A percentile compares a stretch with the other conserved stretches of the same genome.
Conservation (phyloP, 257 asterid species). For the Coffea eugenioides region DNA sequence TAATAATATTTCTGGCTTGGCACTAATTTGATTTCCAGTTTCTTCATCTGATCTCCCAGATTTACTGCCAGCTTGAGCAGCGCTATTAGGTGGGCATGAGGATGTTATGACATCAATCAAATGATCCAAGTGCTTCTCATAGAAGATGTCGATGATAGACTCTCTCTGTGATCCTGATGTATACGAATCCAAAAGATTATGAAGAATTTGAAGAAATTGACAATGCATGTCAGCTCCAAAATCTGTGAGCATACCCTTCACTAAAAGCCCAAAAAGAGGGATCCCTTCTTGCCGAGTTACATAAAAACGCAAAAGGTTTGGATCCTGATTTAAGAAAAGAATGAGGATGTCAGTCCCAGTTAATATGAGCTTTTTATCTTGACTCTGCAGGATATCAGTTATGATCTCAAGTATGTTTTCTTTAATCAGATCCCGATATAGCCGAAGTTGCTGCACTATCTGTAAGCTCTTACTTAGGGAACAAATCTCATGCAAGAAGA, state of each 20-base stretch:
- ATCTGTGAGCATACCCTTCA: constrained; percentile 84
- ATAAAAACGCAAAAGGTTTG: constrained; percentile 76
- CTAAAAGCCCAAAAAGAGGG: constrained; percentile 78
- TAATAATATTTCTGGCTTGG: constrained; percentile 81
- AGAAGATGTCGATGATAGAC: constrained; percentile 72
- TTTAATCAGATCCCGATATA: constrained; percentile 82
- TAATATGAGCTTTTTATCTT: constrained; percentile 82
- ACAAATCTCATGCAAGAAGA: constrained; percentile 89
- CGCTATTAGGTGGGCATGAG: constrained; percentile 54
- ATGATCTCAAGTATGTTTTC: constrained; percentile 88
- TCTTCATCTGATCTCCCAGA: constrained; percentile 45
- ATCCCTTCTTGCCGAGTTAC: constrained; percentile 72
- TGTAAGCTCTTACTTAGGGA: constrained; percentile 91
- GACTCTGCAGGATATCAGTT: constrained; percentile 69
- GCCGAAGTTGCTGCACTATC: constrained; percentile 85
- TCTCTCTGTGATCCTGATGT: constrained; percentile 88
- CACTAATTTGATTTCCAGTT: constrained; percentile 35
- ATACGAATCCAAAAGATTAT: constrained; percentile 82
- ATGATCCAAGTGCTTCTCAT: constrained; percentile 81
- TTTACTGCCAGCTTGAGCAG: constrained; percentile 35
- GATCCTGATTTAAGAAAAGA: constrained; percentile 75
- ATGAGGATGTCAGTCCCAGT: constrained; percentile 95
- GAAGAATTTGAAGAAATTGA: constrained; percentile 92
- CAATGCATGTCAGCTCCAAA: constrained; percentile 96
- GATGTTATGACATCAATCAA: constrained; percentile 73